Evolutionary conservation across 1,139 yeast genomes (phyloP), one percentile per base, ranked within the genome.

Genomic region (Kluyveromyces marxianus): DNA sequence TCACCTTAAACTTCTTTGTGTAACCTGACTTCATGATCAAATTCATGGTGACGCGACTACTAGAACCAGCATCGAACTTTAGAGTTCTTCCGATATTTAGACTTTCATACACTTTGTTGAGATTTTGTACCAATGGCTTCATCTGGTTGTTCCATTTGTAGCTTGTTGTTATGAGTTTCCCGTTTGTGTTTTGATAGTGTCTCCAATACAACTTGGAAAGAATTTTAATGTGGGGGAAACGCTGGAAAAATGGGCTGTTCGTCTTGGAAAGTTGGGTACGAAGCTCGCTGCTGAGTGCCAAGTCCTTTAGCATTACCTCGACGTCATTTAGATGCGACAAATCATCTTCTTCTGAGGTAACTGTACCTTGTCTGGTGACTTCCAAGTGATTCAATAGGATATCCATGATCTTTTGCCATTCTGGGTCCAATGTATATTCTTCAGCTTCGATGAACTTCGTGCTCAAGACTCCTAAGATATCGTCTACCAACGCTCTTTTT

Each of bases 241-340:
- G 49, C 28, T 26, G 30, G 14, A 36, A 25, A 25, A 48, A 44
- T 6, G 39, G 44, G 24, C 47, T 43, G 37, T 59, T 62, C 35
- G 74, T 59, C 4, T 53, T 50, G 3, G 53, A 48, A 48, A 75
- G 71, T n/a, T 35, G 28, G 24, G 36, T 41, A 32, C 41, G 35
- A 37, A 74, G 56, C 2, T 48, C 50, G 42, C 68, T 63, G 52
- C 88, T 81, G 33, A 73, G 75, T n/a, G 67, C 58, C 30, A 90
- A 73, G 63, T 92, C 98, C 40, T 77, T 69, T 28, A 89, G 71
- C 98, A 92, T 92, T 6, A 92, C 87, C 59, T 87, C 95, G 46
- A 90, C 69, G 39, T 40, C 43, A 35, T 78, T 77, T 40, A 75
- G 76, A 53, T 90, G 81, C 83, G 46, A 70, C 62, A 47, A 44